Evolutionary conservation across 768 basidiomycete species (phyloP).

Genomic region (Russula ochroleuca): DNA sequence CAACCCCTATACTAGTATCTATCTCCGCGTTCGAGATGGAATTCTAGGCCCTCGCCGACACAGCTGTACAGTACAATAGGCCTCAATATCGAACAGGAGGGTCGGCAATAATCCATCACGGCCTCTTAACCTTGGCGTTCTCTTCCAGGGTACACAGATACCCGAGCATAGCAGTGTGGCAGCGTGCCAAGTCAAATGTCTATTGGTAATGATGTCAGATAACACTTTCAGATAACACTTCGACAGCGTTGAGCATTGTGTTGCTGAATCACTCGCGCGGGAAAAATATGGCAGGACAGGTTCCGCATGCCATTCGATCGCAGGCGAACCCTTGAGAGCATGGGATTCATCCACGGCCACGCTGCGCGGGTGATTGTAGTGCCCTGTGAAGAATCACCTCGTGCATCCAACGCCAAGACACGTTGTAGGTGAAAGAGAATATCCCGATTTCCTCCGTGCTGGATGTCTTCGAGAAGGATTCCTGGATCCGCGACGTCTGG

Average conservation of each 20-base stretch:
- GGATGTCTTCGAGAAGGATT: slow-evolving; percentile 26
- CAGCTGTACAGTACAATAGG: neutral
- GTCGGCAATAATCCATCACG: slow-evolving; percentile 18
- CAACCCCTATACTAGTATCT: neutral
- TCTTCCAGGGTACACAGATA: neutral
- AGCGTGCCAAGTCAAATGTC: slow-evolving; percentile 22
- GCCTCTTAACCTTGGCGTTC: slow-evolving; percentile 19
- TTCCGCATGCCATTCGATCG: slow-evolving; percentile 27
- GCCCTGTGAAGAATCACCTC: slow-evolving; percentile 19
- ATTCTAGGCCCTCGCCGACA: slow-evolving; percentile 23
- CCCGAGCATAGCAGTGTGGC: slow-evolving; percentile 23
- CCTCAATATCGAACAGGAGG: slow-evolving; percentile 15
- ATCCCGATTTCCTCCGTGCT: slow-evolving; percentile 10
- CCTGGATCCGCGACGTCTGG: slow-evolving; percentile 29
- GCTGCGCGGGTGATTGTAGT: slow-evolving; percentile 25
- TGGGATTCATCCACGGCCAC: slow-evolving; percentile 26
- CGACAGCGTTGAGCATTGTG: slow-evolving; percentile 17
- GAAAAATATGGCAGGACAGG: slow-evolving; percentile 26
- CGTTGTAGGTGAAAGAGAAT: slow-evolving; percentile 8
- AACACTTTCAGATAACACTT: slow-evolving; percentile 28
- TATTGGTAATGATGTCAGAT: slow-evolving; percentile 24
- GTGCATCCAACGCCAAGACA: slow-evolving; percentile 24
- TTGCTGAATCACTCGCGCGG: slow-evolving; percentile 17
- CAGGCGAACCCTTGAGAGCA: slow-evolving; percentile 23
- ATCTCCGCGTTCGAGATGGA: slow-evolving; percentile 20